Percentiles rank a stretch among this genome's conserved stretches.
Evolutionary conservation across 2,329 filamentous ascomycete genomes (phyloP).

Genomic region (Fusarium sp.): DNA sequence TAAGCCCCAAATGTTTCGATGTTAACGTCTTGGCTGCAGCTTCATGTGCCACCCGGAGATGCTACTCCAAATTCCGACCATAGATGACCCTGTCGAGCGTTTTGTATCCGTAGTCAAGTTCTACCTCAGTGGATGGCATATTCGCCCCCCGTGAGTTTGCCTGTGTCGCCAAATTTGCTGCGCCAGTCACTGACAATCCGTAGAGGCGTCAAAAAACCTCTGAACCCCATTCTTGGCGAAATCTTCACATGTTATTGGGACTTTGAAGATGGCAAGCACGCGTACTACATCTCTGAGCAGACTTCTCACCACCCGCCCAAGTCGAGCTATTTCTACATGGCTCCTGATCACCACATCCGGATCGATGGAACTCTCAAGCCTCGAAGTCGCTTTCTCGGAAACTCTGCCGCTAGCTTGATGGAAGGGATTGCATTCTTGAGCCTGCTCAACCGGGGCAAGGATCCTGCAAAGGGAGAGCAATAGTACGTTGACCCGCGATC

Average conservation of each 20-base stretch:
- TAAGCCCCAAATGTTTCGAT: constrained; percentile 14
- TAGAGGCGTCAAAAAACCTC: constrained; percentile 96
- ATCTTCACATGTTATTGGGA: constrained; percentile 98
- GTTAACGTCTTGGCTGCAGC: constrained; percentile 63
- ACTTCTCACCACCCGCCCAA: constrained; percentile 99
- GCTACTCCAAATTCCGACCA: constrained; percentile 86
- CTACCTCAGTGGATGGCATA: constrained; percentile 98
- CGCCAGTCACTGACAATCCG: constrained; percentile 42
- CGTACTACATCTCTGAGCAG: constrained; percentile 97
- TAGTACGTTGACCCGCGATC: constrained; percentile 75
- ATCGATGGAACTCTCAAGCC: constrained; percentile 97
- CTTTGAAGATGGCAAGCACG: constrained; percentile 84
- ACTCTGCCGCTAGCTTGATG: constrained; percentile 98
- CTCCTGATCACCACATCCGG: constrained; percentile 91
- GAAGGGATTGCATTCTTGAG: constrained; percentile 92
- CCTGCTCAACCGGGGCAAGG: constrained; percentile 82
- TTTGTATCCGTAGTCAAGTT: constrained; percentile 98
- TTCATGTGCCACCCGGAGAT: constrained; percentile 99
- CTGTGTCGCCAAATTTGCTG: constrained; percentile 5
- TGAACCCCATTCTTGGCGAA: constrained; percentile 97
- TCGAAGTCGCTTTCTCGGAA: constrained; percentile 93
- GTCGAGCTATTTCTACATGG: constrained; percentile 99
- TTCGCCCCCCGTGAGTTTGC: constrained; percentile 87
- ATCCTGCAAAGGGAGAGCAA: constrained; percentile 79
- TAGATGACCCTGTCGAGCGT: constrained; percentile 89